Evolutionary conservation across 192 early-diverging fungal genomes (phyloP), one percentile per base, ranked within the genome.

Genomic region (Phlyctochytrium bullatum): DNA sequence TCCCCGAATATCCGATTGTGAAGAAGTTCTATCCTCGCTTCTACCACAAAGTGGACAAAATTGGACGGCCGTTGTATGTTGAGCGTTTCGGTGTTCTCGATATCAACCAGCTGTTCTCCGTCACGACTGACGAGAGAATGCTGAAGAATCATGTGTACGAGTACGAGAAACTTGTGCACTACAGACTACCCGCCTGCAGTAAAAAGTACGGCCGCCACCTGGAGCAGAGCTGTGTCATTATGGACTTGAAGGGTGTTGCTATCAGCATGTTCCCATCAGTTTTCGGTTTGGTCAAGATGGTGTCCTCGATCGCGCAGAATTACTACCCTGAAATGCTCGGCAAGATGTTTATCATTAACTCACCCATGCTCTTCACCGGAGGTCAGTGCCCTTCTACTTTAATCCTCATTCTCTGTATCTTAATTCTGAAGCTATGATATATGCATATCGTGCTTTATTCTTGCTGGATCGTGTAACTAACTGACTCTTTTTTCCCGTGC

Each of bases 281-380:
- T 47, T 78, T 75, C 64, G 75, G 74, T 52, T 76, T 91, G 29
- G 86, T 92, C 60, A 86, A 88, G 69, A 75, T 81, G 58, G 86
- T 97, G 56, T 84, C 90, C 29, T 83, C 89, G 51, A 88, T 90
- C 73, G 93, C 95, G 69, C 93, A 96, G 71, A 89, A 93, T 62
- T 91, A 93, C 70, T 98, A 98, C 67, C 96, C 96, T 16, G 96
- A 97, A 75, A 91, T 89, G 74, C 82, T 97, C 62, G 88, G 91
- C 68, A 92, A 89, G 67, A 91, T 96, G 61, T 97, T 88, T 65
- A 85, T 98, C 34, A 92, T 98, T 72, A 98, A 98, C 75, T 89
- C 92, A 58, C 96, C 96, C 2, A 86, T 80, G 62, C 86, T 94
- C 51, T 98, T 98, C 83, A 73, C 78, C 31, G 73, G 70, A 66